Percentiles rank a stretch among this genome's conserved stretches.
Evolutionary conservation across 1,284 basidiomycete genomes (phyloP).

Genomic region (Rhodotorula sp.): DNA sequence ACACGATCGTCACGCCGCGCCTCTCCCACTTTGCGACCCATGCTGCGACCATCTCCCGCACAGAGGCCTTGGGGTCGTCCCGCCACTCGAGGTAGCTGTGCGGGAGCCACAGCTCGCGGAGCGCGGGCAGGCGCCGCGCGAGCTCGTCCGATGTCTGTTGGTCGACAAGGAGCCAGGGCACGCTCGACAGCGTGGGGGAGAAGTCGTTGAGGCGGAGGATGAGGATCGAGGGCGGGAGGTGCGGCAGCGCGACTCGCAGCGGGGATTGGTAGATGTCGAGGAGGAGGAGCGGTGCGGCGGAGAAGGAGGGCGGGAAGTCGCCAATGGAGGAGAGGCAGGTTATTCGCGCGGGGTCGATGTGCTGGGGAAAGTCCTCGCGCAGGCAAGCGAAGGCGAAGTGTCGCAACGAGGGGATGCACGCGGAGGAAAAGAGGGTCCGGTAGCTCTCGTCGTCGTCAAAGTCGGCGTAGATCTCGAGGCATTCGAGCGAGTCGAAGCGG

Average conservation of each 20-base stretch:
- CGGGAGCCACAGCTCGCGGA: conserved; percentile 13
- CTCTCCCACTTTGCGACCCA: conserved; percentile 7
- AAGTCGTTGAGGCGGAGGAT: conserved; percentile 15
- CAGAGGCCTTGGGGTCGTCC: neutral
- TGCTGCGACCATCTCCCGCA: neutral
- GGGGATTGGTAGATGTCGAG: conserved; percentile 14
- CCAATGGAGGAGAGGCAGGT: conserved; percentile 3
- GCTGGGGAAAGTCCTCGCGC: neutral
- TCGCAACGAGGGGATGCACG: neutral
- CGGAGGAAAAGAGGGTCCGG: neutral
- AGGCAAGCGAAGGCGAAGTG: conserved; percentile 10
- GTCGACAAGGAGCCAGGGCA: conserved; percentile 14
- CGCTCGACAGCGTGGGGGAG: neutral
- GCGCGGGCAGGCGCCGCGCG: neutral
- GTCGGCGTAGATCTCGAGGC: neutral
- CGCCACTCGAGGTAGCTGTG: conserved; percentile 7
- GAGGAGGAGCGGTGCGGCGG: neutral
- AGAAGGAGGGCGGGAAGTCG: neutral
- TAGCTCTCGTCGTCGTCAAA: neutral
- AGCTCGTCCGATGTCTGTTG: neutral
- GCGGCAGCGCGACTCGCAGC: neutral
- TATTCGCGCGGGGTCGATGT: neutral
- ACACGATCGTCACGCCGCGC: neutral
- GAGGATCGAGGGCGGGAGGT: neutral
- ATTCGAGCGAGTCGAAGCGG: neutral